Evolutionary conservation across 164 flowering plant species (phyloP).

Genomic region (Echeveria elegans): DNA sequence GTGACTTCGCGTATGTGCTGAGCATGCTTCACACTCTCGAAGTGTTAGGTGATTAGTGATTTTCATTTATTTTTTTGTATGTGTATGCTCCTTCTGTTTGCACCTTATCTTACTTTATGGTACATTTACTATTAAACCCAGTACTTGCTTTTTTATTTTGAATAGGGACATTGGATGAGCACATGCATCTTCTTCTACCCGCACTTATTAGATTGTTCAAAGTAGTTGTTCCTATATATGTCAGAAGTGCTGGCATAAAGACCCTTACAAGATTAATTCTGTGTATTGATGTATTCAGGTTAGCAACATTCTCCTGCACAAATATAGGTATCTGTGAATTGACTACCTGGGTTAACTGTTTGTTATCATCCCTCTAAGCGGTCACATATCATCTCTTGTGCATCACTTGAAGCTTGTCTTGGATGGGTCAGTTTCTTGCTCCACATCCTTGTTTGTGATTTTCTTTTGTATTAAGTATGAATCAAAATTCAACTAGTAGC

Average conservation of each 20-base stretch:
- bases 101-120: background rate
- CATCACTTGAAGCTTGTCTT: slow-evolving; percentile 91
- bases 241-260: slow-evolving; percentile 79
- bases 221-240: slow-evolving; percentile 77
- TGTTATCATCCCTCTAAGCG: slow-evolving; percentile 46
- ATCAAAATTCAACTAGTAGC: no score
- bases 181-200: slow-evolving; percentile 97
- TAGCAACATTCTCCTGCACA: background rate
- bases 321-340: background rate
- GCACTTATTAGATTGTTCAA: slow-evolving; percentile 88
- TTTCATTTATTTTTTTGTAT: background rate
- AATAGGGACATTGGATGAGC: slow-evolving; percentile 92
- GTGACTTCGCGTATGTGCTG: slow-evolving; percentile 78
- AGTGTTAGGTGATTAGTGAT: slow-evolving; percentile 89
- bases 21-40: slow-evolving; percentile 87
- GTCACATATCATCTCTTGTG: slow-evolving; percentile 85
- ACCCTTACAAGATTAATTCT: slow-evolving; percentile 86
- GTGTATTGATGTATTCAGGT: slow-evolving; percentile 98
- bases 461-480: no score
- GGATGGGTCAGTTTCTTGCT: slow-evolving; percentile 75
- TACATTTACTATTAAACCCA: background rate
- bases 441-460: background rate
- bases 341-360: background rate
- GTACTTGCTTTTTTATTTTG: background rate
- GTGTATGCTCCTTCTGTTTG: background rate